Evolutionary conservation across 371 early-diverging fungal species (phyloP).

Genomic region (Rhizopus stolonifer): DNA sequence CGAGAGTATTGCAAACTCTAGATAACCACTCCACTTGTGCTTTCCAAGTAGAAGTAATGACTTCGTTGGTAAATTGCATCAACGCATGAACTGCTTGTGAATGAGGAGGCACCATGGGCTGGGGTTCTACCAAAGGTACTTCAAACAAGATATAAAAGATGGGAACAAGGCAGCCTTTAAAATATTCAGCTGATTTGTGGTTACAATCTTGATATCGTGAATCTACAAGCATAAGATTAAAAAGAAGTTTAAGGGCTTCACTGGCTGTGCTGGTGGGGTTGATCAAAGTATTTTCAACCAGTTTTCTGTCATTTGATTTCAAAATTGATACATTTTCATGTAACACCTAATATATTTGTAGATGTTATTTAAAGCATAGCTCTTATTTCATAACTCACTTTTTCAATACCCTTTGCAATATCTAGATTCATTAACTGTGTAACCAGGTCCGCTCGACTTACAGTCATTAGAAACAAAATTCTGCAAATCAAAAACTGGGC

Average conservation of each 20-base stretch:
- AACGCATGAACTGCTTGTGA: slow-evolving; percentile 75
- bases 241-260: slow-evolving; percentile 61
- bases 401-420: slow-evolving; percentile 38
- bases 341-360: background rate
- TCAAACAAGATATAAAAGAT: slow-evolving; percentile 39
- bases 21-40: slow-evolving; percentile 21
- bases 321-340: slow-evolving; percentile 11
- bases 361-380: background rate
- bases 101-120: slow-evolving; percentile 71
- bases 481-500: slow-evolving; percentile 58
- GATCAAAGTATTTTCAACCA: slow-evolving; percentile 24
- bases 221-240: slow-evolving; percentile 54
- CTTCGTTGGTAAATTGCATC: slow-evolving; percentile 58
- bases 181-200: slow-evolving; percentile 15
- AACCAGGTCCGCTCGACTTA: slow-evolving; percentile 44
- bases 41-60: slow-evolving; percentile 39
- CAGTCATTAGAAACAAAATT: slow-evolving; percentile 59
- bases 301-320: background rate
- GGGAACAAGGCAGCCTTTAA: slow-evolving; percentile 28
- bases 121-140: slow-evolving; percentile 46
- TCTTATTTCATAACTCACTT: slow-evolving; percentile 28
- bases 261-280: slow-evolving; percentile 47
- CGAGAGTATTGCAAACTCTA: slow-evolving; percentile 1
- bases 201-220: slow-evolving; percentile 21
- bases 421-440: slow-evolving; percentile 38